These are phyloP conservation scores for Populus hybrid DNA, from an alignment of 441 rosid genomes.

Conservation along the genomic window DNA sequence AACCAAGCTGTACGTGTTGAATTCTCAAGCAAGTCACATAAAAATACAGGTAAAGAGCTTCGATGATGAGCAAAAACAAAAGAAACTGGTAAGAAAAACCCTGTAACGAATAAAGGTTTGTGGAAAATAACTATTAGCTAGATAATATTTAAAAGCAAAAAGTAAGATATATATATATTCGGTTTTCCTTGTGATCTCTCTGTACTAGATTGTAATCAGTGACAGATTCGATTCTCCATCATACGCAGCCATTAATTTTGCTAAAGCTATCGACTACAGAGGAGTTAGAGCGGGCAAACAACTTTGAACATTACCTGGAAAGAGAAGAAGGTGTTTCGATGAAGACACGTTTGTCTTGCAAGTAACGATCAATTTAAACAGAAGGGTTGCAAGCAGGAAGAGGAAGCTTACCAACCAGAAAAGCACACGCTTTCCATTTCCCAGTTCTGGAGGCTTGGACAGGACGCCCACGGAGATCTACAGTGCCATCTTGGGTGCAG, in stretches of 20 bases:
- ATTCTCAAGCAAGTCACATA: neutral
- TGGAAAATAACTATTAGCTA: neutral
- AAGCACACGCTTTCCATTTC: conserved; percentile 86
- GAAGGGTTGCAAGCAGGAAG: neutral
- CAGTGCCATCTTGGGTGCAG: conserved; percentile 69
- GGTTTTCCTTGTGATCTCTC: neutral
- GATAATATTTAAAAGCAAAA: neutral
- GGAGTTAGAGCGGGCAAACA: neutral
- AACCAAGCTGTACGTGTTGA: neutral
- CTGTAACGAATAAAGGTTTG: neutral
- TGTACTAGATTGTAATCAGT: neutral
- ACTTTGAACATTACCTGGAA: neutral
- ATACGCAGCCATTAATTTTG: neutral
- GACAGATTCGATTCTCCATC: neutral
- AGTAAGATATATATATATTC: too few relatives aligned
- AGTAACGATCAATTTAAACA: neutral
- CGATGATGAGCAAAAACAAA: neutral
- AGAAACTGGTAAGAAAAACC: neutral
- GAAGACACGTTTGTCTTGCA: neutral
- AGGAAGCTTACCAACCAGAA: conserved; percentile 55
- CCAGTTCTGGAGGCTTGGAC: conserved; percentile 66
- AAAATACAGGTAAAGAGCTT: neutral
- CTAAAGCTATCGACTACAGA: neutral
- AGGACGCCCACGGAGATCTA: conserved; percentile 74
- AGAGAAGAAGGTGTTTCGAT: neutral